These are phyloP conservation scores for Trifolium pratense DNA, from an alignment of 306 rosid species.

Conservation along the genomic window DNA sequence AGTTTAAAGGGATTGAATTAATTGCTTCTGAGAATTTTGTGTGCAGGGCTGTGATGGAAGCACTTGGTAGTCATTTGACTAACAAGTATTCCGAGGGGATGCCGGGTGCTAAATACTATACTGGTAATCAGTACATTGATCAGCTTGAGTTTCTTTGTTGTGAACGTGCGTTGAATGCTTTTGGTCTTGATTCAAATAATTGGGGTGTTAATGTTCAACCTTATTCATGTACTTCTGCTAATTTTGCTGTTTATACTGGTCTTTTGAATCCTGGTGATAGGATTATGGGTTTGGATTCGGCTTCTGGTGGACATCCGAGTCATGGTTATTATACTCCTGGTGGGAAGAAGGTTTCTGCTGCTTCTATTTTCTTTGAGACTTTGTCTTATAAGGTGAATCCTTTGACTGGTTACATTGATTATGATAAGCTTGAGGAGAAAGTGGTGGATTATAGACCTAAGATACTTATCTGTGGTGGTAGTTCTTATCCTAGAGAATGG, in stretches of 20 bases:
- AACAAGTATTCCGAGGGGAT: conserved; percentile 88
- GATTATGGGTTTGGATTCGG: conserved; percentile 86
- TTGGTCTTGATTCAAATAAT: conserved; percentile 62
- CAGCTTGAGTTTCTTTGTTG: conserved; percentile 81
- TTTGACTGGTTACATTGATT: conserved; percentile 68
- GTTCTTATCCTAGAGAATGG: conserved; percentile 89
- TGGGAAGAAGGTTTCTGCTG: conserved; percentile 78
- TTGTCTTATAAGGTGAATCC: conserved; percentile 82
- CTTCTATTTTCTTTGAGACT: conserved; percentile 79
- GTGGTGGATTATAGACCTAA: conserved; percentile 79
- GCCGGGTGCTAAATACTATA: conserved; percentile 77
- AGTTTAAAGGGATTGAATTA: conserved; percentile 72
- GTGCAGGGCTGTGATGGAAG: conserved; percentile 90
- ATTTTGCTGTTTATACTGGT: conserved; percentile 81
- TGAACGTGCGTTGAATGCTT: conserved; percentile 73
- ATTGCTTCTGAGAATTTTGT: conserved; percentile 89
- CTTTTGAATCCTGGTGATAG: conserved; percentile 77
- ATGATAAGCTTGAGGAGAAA: conserved; percentile 85
- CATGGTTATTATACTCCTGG: conserved; percentile 78
- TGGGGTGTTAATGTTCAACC: conserved; percentile 98
- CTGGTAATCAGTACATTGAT: conserved; percentile 75
- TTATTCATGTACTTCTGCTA: conserved; percentile 83
- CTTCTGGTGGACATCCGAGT: conserved; percentile 90
- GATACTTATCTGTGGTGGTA: conserved; percentile 88
- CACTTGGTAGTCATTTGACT: conserved; percentile 82